These are phyloP conservation scores for Mortierella alpina DNA, from an alignment of 192 early-diverging fungal species.

Conservation along the genomic window DNA sequence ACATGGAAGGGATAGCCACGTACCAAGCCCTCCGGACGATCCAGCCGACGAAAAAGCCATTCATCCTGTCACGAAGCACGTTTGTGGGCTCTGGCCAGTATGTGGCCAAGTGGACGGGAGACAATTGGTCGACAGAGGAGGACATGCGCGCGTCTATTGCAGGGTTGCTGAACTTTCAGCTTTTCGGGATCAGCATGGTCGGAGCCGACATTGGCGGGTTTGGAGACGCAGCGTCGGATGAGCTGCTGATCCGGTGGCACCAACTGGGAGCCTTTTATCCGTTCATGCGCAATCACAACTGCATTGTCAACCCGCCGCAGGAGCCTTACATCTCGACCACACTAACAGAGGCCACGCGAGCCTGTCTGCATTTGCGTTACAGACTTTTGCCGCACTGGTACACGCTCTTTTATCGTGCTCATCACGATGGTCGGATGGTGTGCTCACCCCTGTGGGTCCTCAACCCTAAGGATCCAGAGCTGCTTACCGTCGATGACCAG, in stretches of 20 bases:
- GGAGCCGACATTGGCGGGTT: conserved; percentile 81
- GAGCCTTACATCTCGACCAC: conserved; percentile 67
- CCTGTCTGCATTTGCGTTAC: conserved; percentile 65
- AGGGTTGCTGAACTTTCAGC: conserved; percentile 68
- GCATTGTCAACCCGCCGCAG: conserved; percentile 58
- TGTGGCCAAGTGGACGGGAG: conserved; percentile 63
- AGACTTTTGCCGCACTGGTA: conserved; percentile 70
- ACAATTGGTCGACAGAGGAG: conserved; percentile 65
- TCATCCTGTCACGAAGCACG: conserved; percentile 70
- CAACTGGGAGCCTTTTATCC: conserved; percentile 72
- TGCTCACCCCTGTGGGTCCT: conserved; percentile 64
- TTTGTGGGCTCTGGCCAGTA: conserved; percentile 69
- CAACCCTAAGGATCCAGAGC: conserved; percentile 48
- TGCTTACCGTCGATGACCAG: conserved; percentile 63
- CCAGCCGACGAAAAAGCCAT: conserved; percentile 60
- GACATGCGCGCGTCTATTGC: conserved; percentile 70
- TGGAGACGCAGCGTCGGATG: conserved; percentile 61
- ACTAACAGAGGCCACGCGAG: conserved; percentile 61
- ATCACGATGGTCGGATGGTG: conserved; percentile 63
- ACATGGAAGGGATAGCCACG: conserved; percentile 66
- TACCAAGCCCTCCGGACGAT: conserved; percentile 54
- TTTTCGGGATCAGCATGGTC: conserved; percentile 75
- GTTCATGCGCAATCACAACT: conserved; percentile 73
- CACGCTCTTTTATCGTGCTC: conserved; percentile 62
- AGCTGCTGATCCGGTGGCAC: conserved; percentile 72